Percentiles rank a stretch among this genome's conserved stretches.
Conservation (phyloP, 495 filamentous ascomycete genomes). For the Talaromyces adpressus region DNA sequence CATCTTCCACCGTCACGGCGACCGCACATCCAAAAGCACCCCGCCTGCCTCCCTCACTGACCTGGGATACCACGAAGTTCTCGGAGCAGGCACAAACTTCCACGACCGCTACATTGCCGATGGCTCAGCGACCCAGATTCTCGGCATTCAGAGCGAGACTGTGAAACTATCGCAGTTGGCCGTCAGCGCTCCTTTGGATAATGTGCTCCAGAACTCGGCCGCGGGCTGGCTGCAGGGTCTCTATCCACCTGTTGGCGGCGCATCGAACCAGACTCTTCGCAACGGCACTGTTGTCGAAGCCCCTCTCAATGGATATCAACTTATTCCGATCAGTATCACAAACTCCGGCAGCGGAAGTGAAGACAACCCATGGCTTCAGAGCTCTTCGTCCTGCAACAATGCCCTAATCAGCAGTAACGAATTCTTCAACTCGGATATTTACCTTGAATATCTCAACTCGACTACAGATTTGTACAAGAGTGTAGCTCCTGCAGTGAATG, state of each 20-base stretch:
- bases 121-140: conserved; percentile 42
- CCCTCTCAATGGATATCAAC: conserved; percentile 54
- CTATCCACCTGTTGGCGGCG: conserved; percentile 49
- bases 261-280: conserved; percentile 31
- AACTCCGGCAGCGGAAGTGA: conserved; percentile 42
- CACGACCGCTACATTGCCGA: conserved; percentile 52
- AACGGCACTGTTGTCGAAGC: conserved; percentile 47
- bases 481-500: conserved; percentile 54
- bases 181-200: conserved; percentile 49
- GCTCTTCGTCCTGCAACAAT: conserved; percentile 50
- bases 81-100: conserved; percentile 53
- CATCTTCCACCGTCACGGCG: conserved; percentile 60
- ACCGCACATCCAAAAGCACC: conserved; percentile 50
- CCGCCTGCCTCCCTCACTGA: conserved; percentile 49
- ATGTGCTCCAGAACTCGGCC: conserved; percentile 54
- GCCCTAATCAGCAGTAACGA: conserved; percentile 61
- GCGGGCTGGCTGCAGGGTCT: conserved; percentile 55
- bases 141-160: conserved; percentile 47
- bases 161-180: conserved; percentile 54
- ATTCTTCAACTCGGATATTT: conserved; percentile 59
- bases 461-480: conserved; percentile 60
- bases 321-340: conserved; percentile 45
- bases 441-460: conserved; percentile 40
- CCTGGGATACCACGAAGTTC: conserved; percentile 56
- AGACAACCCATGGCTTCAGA: conserved; percentile 52